A percentile compares a stretch with the other conserved stretches of the same genome.
Conservation (phyloP, 106 monocot species). For the Dendrobium catenatum region DNA sequence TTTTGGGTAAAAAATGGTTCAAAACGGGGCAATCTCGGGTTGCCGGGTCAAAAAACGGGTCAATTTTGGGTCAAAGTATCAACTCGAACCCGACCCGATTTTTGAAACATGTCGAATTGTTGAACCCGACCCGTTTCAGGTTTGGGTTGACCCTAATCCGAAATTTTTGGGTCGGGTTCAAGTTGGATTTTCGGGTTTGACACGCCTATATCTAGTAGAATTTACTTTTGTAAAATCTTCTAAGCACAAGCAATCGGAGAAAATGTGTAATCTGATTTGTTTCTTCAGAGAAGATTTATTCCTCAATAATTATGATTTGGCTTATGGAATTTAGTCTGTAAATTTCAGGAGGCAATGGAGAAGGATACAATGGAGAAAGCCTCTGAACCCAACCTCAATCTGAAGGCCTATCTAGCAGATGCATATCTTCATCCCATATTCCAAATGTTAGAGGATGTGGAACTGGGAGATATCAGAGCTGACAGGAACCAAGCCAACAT, state of each 20-base stretch:
- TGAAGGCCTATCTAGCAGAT: slow-evolving; percentile 48
- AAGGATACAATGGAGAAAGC: slow-evolving; percentile 43
- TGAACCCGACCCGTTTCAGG: no score
- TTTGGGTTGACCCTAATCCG: no score
- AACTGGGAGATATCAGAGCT: slow-evolving; percentile 20
- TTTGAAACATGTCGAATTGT: no score
- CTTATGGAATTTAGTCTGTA: background rate
- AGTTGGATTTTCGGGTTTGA: no score
- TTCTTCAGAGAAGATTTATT: background rate
- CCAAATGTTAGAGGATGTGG: slow-evolving; percentile 29
- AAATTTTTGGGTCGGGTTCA: no score
- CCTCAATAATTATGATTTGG: background rate
- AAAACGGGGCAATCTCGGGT: no score
- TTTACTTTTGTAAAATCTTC: background rate
- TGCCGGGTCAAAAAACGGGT: no score
- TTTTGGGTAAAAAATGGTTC: no score
- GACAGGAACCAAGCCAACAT: slow-evolving; percentile 20
- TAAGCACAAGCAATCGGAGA: background rate
- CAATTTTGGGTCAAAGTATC: no score
- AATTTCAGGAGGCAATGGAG: slow-evolving; percentile 49
- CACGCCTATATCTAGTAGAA: background rate
- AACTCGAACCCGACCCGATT: no score
- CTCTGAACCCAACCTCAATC: slow-evolving; percentile 39
- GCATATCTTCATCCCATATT: slow-evolving; percentile 68
- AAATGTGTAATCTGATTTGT: background rate